A percentile compares a stretch with the other conserved stretches of the same genome.
These are phyloP conservation scores for Sphagnum fallax DNA, from an alignment of 228 moss, liverwort and hornwort genomes.

Conservation along the genomic window DNA sequence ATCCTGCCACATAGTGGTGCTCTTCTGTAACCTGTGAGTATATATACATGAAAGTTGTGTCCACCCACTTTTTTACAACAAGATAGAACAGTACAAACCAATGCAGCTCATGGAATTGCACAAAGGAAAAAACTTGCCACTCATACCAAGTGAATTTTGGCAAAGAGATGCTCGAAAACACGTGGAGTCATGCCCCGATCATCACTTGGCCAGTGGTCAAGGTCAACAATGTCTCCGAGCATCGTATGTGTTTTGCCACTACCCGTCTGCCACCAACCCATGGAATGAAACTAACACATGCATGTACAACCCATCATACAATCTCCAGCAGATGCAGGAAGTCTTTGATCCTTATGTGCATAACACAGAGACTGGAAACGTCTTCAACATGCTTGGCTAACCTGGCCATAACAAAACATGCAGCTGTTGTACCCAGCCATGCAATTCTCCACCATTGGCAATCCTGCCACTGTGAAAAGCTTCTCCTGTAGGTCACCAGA, in stretches of 20 bases:
- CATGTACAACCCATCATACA: neutral
- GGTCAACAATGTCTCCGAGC: slow-evolving; percentile 88
- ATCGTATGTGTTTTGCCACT: slow-evolving; percentile 98
- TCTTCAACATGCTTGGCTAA: slow-evolving; percentile 5
- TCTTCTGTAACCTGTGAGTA: neutral
- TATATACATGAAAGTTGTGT: no score
- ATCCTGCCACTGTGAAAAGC: slow-evolving; percentile 79
- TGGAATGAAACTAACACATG: neutral
- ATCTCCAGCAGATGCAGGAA: neutral
- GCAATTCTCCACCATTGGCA: slow-evolving; percentile 99
- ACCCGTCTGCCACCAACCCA: slow-evolving; percentile 56
- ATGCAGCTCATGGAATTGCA: no score
- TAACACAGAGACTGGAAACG: neutral
- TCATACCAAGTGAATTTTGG: slow-evolving; percentile 66
- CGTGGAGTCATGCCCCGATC: slow-evolving; percentile 92
- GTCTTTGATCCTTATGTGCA: neutral
- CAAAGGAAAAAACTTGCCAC: no score
- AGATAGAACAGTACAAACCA: no score
- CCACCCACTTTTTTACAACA: no score
- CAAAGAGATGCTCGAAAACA: slow-evolving; percentile 93
- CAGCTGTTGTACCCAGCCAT: slow-evolving; percentile 99
- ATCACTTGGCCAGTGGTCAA: slow-evolving; percentile 66
- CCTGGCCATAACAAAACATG: slow-evolving; percentile 99
- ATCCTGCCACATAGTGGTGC: slow-evolving; percentile 38
- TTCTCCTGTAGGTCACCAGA: slow-evolving; percentile 44